These are phyloP conservation scores for Lepidium campestre DNA, from an alignment of 441 rosid species.

Conservation along the genomic window DNA sequence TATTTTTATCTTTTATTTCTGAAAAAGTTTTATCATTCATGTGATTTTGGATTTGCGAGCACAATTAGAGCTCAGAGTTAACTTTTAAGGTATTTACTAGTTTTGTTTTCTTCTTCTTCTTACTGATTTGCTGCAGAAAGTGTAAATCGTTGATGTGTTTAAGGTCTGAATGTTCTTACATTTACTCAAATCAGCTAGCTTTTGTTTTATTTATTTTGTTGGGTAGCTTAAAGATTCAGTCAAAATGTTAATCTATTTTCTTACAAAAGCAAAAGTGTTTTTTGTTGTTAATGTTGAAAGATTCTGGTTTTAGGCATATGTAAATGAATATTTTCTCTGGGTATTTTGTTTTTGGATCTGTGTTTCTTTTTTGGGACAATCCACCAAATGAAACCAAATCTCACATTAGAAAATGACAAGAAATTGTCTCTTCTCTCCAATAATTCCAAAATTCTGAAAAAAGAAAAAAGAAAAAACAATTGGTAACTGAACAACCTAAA, in stretches of 20 bases:
- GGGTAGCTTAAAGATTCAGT: slow-evolving; percentile 2
- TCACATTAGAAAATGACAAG: slow-evolving; percentile 22
- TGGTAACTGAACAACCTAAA: slow-evolving; percentile 23
- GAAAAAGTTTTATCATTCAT: slow-evolving; percentile 2
- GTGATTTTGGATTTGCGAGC: neutral
- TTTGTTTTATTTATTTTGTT: neutral
- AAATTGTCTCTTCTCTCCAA: slow-evolving; percentile 19
- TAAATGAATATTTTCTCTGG: neutral
- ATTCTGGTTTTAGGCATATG: too few relatives aligned
- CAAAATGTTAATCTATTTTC: neutral
- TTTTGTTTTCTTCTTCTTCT: neutral
- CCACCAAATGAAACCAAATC: slow-evolving; percentile 22
- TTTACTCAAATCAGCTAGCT: neutral
- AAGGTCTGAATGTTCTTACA: neutral
- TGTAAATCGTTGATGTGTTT: slow-evolving; percentile 10
- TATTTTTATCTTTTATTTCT: neutral
- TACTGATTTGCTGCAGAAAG: neutral
- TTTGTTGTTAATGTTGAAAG: neutral
- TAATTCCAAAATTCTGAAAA: slow-evolving; percentile 2
- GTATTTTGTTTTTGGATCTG: slow-evolving; percentile 18
- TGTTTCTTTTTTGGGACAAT: slow-evolving; percentile 20
- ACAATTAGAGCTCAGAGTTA: neutral
- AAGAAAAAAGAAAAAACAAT: neutral
- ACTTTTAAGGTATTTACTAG: neutral
- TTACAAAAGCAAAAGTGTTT: slow-evolving; percentile 23